A percentile compares a stretch with the other conserved stretches of the same genome.
Conservation (phyloP, 345 rosid species). For the Camelina neglecta region DNA sequence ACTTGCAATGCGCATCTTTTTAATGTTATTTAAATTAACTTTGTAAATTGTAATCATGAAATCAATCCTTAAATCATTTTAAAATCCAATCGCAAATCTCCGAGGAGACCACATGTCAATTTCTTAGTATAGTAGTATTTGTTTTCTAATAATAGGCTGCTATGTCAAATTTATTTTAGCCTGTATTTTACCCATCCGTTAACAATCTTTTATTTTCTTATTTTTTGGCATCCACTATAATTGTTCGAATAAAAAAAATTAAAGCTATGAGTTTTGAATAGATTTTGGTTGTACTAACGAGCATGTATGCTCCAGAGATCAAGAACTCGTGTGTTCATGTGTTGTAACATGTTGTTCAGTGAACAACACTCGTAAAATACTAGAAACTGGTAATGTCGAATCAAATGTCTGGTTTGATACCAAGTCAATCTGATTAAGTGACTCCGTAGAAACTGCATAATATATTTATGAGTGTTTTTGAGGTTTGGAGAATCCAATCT, state of each 20-base stretch:
- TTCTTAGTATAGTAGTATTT: background rate
- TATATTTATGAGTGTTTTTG: background rate
- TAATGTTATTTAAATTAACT: slow-evolving; percentile 1
- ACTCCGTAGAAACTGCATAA: too few species aligned
- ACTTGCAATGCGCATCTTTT: slow-evolving; percentile 29
- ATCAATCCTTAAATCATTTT: slow-evolving; percentile 7
- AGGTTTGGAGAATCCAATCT: background rate
- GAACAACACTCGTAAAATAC: too few species aligned
- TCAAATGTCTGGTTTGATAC: too few species aligned
- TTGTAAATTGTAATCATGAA: slow-evolving; percentile 22
- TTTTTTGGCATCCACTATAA: background rate
- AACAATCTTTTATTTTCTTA: background rate
- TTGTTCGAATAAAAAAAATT: background rate
- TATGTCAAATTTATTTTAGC: too few species aligned
- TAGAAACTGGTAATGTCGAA: too few species aligned
- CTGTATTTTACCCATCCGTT: background rate
- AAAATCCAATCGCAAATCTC: background rate
- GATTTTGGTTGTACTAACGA: too few species aligned
- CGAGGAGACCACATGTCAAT: background rate
- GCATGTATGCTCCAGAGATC: too few species aligned
- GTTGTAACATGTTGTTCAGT: too few species aligned
- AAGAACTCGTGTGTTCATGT: too few species aligned
- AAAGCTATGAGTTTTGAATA: too few species aligned
- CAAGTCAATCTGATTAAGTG: too few species aligned
- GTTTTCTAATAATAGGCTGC: too few species aligned